A percentile compares a stretch with the other conserved stretches of the same genome.
These are phyloP conservation scores for Mrakia gelida DNA, from an alignment of 768 basidiomycete species.

Conservation along the genomic window DNA sequence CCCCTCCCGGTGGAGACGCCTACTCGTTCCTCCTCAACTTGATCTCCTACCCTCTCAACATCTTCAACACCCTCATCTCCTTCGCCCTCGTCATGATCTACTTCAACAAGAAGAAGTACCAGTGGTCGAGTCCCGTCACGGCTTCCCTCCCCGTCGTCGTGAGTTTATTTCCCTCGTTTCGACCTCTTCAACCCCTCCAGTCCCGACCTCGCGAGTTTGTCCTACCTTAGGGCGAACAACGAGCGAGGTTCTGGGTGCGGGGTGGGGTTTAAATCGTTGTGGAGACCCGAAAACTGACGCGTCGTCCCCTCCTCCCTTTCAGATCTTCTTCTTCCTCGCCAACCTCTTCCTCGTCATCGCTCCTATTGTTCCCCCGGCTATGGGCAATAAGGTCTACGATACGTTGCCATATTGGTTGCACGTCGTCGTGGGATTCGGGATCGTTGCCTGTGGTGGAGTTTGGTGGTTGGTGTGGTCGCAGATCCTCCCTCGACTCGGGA, in stretches of 20 bases:
- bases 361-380: slow-evolving; percentile 36
- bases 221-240: too few relatives aligned
- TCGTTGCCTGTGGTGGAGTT: slow-evolving; percentile 2
- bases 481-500: slow-evolving; percentile 16
- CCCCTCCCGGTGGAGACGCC: slow-evolving; percentile 38
- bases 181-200: too few relatives aligned
- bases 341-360: slow-evolving; percentile 39
- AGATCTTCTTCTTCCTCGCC: slow-evolving; percentile 37
- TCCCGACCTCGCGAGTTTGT: too few relatives aligned
- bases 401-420: slow-evolving; percentile 25
- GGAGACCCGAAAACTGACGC: not conserved
- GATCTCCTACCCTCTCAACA: slow-evolving; percentile 36
- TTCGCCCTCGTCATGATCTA: slow-evolving; percentile 34
- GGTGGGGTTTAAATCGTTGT: too few relatives aligned
- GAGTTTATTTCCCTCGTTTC: not conserved
- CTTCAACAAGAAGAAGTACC: slow-evolving; percentile 24
- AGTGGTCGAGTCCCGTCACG: slow-evolving; percentile 33
- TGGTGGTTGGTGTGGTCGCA: slow-evolving; percentile 16
- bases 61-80: slow-evolving; percentile 38
- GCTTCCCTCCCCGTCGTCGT: slow-evolving; percentile 32
- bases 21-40: slow-evolving; percentile 38
- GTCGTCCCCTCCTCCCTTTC: not conserved
- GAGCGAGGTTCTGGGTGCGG: too few relatives aligned
- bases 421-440: slow-evolving; percentile 19
- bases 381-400: slow-evolving; percentile 17